Conservation (phyloP, 2,329 filamentous ascomycete genomes). For the Phaeoacremonium minimum region DNA sequence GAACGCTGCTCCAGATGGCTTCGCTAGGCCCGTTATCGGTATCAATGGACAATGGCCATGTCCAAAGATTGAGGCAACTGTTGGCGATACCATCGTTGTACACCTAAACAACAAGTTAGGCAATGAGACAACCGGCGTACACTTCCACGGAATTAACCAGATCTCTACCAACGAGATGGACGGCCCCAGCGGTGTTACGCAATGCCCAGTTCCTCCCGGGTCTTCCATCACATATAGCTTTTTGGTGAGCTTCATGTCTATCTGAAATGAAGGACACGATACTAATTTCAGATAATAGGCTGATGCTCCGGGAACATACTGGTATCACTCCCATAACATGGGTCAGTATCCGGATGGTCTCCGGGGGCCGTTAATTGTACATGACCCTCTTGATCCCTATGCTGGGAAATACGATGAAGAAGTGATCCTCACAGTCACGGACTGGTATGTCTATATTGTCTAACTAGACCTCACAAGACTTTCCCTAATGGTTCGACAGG, state of each 20-base stretch:
- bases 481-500: slow-evolving; percentile 26
- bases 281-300: slow-evolving; percentile 25
- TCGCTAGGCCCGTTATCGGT: slow-evolving; percentile 33
- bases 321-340: slow-evolving; percentile 61
- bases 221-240: slow-evolving; percentile 40
- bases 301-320: slow-evolving; percentile 38
- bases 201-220: slow-evolving; percentile 49
- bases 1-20: slow-evolving; percentile 29
- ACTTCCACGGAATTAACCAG: slow-evolving; percentile 58
- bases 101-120: slow-evolving; percentile 45
- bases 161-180: slow-evolving; percentile 52
- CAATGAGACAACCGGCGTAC: slow-evolving; percentile 47
- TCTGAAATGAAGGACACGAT: background rate
- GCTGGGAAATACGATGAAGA: slow-evolving; percentile 47
- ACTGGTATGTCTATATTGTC: slow-evolving; percentile 21
- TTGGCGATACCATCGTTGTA: slow-evolving; percentile 45
- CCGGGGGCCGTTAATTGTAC: slow-evolving; percentile 51
- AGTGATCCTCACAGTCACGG: slow-evolving; percentile 36
- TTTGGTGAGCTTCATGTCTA: background rate
- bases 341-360: slow-evolving; percentile 64
- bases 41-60: slow-evolving; percentile 61
- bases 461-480: background rate
- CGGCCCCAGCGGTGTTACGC: slow-evolving; percentile 49
- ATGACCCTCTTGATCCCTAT: slow-evolving; percentile 49
- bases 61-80: slow-evolving; percentile 46